Percentiles rank a stretch among this genome's conserved stretches.
Conservation (phyloP, 768 basidiomycete genomes). For the Coprinopsis sp. region DNA sequence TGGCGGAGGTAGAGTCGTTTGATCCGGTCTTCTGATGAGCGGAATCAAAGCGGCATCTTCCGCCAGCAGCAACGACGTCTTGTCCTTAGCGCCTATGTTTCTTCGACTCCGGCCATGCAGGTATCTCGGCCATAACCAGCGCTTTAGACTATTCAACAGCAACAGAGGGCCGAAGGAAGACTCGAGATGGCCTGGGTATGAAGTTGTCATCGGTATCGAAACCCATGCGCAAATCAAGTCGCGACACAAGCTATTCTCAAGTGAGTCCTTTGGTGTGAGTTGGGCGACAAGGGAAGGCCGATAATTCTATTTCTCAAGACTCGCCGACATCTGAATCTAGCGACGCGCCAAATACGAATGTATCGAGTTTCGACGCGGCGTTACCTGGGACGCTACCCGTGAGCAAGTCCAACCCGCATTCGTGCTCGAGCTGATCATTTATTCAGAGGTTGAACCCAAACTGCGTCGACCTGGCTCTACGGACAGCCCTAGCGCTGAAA, state of each 20-base stretch:
- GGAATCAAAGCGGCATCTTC: not conserved
- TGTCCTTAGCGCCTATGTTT: constrained; percentile 5
- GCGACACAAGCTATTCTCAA: constrained; percentile 83
- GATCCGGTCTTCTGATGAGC: not conserved
- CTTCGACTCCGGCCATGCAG: constrained; percentile 2
- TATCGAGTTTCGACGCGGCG: constrained; percentile 80
- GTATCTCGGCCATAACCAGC: not conserved
- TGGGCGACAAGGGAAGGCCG: not conserved
- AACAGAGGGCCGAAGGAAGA: constrained; percentile 28
- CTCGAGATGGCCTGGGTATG: constrained; percentile 78
- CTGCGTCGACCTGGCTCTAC: constrained; percentile 75
- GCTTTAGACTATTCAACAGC: constrained; percentile 12
- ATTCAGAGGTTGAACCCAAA: constrained; percentile 54
- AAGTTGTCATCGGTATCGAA: constrained; percentile 89
- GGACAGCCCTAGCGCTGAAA: constrained; percentile 75
- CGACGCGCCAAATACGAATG: constrained; percentile 65
- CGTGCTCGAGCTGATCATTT: constrained; percentile 7
- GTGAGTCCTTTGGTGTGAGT: constrained; percentile 29
- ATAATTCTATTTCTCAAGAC: constrained; percentile 21
- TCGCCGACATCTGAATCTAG: constrained; percentile 36
- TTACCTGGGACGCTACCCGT: constrained; percentile 94
- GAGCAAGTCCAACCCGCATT: constrained; percentile 18
- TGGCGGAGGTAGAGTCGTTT: no score
- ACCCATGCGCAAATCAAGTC: constrained; percentile 94
- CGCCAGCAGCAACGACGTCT: not conserved